Evolutionary conservation across 1,139 yeast genomes (phyloP).

Genomic region (Hemisphaericaspora xylofermentans): DNA sequence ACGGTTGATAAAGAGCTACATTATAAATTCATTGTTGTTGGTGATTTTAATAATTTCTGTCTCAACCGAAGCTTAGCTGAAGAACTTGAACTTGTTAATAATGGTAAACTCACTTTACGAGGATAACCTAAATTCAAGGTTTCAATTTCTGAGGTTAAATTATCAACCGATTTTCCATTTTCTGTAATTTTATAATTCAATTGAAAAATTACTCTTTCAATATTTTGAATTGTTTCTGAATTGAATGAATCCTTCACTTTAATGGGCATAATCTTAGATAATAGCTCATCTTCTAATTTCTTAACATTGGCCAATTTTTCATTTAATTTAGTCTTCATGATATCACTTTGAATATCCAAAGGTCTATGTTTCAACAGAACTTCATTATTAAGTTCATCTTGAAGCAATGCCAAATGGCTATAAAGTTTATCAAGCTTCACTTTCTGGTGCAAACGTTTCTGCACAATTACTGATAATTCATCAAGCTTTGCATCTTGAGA

Average conservation of each 20-base stretch:
- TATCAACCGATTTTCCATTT: constrained; percentile 16
- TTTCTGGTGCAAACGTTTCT: constrained; percentile 14
- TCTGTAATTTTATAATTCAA: constrained; percentile 20
- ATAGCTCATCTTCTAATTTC: constrained; percentile 19
- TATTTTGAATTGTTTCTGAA: constrained; percentile 18
- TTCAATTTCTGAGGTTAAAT: constrained; percentile 13
- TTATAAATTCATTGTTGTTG: too few species aligned
- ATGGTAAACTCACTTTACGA: background rate
- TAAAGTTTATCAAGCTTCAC: constrained; percentile 20
- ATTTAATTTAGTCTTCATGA: constrained; percentile 20
- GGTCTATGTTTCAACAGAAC: constrained; percentile 18
- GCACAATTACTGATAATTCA: constrained; percentile 10
- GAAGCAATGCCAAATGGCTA: constrained; percentile 16
- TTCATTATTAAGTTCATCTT: constrained; percentile 9
- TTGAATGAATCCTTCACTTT: constrained; percentile 21
- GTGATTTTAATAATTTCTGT: background rate
- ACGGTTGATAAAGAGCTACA: too few species aligned
- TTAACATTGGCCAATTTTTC: constrained; percentile 19
- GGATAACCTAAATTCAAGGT: constrained; percentile 3
- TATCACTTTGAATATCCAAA: constrained; percentile 23
- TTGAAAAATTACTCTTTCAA: constrained; percentile 24
- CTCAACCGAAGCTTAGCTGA: background rate
- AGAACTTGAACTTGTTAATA: background rate
- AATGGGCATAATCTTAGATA: constrained; percentile 25
- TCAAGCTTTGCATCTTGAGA: constrained; percentile 4